A percentile compares a stretch with the other conserved stretches of the same genome.
These are phyloP conservation scores for Leucosporidium yakuticum DNA, from an alignment of 768 basidiomycete species.

Conservation along the genomic window DNA sequence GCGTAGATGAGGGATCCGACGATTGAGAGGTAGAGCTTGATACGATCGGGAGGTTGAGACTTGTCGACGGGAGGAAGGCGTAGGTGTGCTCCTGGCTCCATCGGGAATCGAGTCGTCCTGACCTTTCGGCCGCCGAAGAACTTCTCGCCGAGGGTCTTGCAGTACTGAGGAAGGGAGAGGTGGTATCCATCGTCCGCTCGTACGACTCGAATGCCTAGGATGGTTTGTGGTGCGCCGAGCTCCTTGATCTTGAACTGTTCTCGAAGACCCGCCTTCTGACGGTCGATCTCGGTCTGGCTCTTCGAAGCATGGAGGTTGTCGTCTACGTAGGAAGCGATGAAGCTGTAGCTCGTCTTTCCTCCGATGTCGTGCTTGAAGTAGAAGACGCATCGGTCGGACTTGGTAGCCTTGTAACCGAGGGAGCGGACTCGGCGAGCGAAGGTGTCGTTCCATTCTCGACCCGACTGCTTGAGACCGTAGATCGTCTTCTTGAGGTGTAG, in stretches of 20 bases:
- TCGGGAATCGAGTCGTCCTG: conserved; percentile 41
- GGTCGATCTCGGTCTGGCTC: neutral
- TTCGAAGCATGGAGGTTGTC: too few species aligned
- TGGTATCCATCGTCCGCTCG: neutral
- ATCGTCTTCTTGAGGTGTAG: conserved; percentile 42
- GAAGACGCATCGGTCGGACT: neutral
- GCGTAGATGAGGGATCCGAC: too few species aligned
- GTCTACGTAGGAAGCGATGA: conserved; percentile 5
- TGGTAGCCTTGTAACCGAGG: neutral
- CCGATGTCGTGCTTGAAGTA: neutral
- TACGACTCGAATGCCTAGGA: neutral
- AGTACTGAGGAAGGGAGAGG: conserved; percentile 17
- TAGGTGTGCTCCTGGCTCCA: conserved; percentile 35
- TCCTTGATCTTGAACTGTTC: neutral
- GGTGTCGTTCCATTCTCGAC: conserved; percentile 45
- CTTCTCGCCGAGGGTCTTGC: conserved; percentile 42
- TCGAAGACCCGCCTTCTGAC: neutral
- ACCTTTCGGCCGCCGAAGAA: conserved; percentile 40
- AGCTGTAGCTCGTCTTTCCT: neutral
- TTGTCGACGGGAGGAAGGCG: neutral
- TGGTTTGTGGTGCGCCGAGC: neutral
- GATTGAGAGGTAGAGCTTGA: too few species aligned
- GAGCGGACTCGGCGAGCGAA: conserved; percentile 40
- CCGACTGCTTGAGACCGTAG: conserved; percentile 50
- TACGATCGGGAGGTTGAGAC: neutral